These are phyloP conservation scores for Quillaja saponaria DNA, from an alignment of 306 rosid species.

Conservation along the genomic window DNA sequence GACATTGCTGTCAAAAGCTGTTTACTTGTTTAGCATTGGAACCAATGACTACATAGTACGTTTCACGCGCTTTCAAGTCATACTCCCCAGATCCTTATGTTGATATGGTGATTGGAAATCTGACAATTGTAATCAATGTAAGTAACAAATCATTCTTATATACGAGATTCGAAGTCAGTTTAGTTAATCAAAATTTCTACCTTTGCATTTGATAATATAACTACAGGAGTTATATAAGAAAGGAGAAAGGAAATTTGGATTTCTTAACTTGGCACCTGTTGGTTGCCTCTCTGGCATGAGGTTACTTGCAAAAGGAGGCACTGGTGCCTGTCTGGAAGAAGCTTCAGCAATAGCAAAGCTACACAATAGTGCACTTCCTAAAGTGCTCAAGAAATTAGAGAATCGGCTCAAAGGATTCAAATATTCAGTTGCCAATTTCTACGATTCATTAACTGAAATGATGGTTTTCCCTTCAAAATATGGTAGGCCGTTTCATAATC, in stretches of 20 bases:
- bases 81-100: conserved; percentile 33
- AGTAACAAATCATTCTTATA: not conserved
- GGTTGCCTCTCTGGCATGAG: conserved; percentile 38
- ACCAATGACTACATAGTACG: conserved; percentile 40
- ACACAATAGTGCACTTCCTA: conserved; percentile 28
- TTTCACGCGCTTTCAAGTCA: no score
- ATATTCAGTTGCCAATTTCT: conserved; percentile 25
- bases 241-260: conserved; percentile 62
- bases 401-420: conserved; percentile 32
- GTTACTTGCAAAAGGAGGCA: conserved; percentile 5
- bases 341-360: conserved; percentile 2
- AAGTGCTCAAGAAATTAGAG: conserved; percentile 16
- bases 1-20: conserved; percentile 41
- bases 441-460: not conserved
- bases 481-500: conserved; percentile 2
- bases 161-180: not conserved
- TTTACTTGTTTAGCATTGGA: conserved; percentile 46
- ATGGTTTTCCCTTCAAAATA: conserved; percentile 34
- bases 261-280: conserved; percentile 25
- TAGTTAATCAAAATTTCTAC: not conserved
- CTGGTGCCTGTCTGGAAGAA: conserved; percentile 35
- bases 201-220: no score
- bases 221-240: conserved; percentile 42
- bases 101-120: conserved; percentile 46
- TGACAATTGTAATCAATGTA: conserved; percentile 39